Evolutionary conservation across 2,329 filamentous ascomycete species (phyloP).

Genomic region (Didymella arachidicola): DNA sequence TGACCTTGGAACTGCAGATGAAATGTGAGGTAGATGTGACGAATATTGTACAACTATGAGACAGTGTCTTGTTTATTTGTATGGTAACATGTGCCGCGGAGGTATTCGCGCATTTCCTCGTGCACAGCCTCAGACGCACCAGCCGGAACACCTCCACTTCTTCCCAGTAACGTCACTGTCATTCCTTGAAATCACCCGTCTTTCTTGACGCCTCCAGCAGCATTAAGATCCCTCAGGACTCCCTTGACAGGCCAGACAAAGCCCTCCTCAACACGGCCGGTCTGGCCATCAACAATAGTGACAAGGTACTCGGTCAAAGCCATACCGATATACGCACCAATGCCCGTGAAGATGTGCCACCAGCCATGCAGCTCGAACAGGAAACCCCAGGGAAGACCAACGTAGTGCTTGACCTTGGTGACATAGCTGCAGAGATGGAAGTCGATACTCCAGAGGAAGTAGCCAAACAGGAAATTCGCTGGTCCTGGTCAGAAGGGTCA

Average conservation of each 20-base stretch:
- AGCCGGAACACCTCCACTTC: too few species aligned
- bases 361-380: conserved; percentile 68
- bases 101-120: too few species aligned
- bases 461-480: conserved; percentile 59
- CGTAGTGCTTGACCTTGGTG: conserved; percentile 52
- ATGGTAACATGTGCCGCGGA: background rate
- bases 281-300: conserved; percentile 41
- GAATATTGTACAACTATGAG: background rate
- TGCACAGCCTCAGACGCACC: too few species aligned
- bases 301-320: conserved; percentile 49
- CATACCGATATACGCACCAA: conserved; percentile 58
- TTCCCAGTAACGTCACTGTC: too few species aligned
- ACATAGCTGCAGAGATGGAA: conserved; percentile 61
- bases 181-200: background rate
- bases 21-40: conserved; percentile 13
- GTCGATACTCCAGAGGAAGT: conserved; percentile 66
- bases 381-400: conserved; percentile 65
- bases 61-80: background rate
- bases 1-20: conserved; percentile 10
- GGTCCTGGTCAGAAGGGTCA: background rate
- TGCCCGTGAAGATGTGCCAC: conserved; percentile 69
- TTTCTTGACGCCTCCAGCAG: conserved; percentile 20
- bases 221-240: conserved; percentile 42
- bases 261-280: conserved; percentile 39
- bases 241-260: conserved; percentile 49